A percentile compares a stretch with the other conserved stretches of the same genome.
Conservation (phyloP, 768 basidiomycete genomes). For the Termitomyces sp. region DNA sequence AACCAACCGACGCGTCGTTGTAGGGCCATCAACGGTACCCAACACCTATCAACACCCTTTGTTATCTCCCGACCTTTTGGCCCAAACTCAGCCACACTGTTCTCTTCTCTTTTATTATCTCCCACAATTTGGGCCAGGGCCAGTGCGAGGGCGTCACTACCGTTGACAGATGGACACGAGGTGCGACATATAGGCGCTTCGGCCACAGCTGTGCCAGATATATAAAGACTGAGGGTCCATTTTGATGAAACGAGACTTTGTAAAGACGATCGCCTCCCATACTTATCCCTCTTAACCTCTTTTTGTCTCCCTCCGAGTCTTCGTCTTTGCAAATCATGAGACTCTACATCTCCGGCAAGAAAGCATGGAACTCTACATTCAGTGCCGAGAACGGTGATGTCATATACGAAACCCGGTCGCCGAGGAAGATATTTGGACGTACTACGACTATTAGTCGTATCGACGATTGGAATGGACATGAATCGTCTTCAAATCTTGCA, state of each 20-base stretch:
- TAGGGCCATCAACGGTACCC: neutral
- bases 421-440: conserved; percentile 19
- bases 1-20: neutral
- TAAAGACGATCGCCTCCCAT: neutral
- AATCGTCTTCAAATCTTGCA: conserved; percentile 19
- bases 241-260: neutral
- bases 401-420: conserved; percentile 23
- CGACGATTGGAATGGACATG: conserved; percentile 8
- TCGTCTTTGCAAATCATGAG: conserved; percentile 16
- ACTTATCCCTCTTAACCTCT: neutral
- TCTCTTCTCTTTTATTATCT: neutral
- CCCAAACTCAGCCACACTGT: neutral
- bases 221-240: neutral
- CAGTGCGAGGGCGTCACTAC: neutral
- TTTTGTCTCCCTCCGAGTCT: neutral
- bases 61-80: neutral
- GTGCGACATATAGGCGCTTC: neutral
- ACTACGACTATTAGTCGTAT: conserved; percentile 19
- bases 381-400: conserved; percentile 22
- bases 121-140: neutral
- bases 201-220: conserved; percentile 5
- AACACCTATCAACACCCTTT: neutral
- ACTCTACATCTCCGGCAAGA: conserved; percentile 22
- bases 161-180: neutral
- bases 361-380: conserved; percentile 22